Percentiles rank a stretch among this genome's conserved stretches.
Evolutionary conservation across 2,329 filamentous ascomycete genomes (phyloP).

Genomic region (Arthrobotrys sinensis): DNA sequence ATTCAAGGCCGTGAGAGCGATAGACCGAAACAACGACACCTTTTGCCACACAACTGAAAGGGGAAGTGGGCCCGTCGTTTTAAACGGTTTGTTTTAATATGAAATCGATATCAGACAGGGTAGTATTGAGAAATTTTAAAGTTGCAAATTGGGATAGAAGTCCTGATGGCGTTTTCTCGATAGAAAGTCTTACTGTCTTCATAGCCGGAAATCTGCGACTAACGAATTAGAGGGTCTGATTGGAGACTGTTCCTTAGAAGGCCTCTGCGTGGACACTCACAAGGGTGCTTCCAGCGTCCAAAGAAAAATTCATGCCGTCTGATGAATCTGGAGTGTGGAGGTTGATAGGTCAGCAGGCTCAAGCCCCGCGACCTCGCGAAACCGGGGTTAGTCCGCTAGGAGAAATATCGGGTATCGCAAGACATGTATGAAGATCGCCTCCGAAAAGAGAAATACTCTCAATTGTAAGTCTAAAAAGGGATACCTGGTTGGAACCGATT

Average conservation of each 20-base stretch:
- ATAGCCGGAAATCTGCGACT: conserved; percentile 30
- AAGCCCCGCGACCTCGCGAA: conserved; percentile 37
- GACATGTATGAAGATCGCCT: conserved; percentile 31
- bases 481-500: conserved; percentile 23
- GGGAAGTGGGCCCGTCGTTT: conserved; percentile 27
- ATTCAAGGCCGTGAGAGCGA: conserved; percentile 5
- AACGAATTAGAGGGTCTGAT: conserved; percentile 32
- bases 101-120: conserved; percentile 27
- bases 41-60: conserved; percentile 44
- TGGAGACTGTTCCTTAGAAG: background rate
- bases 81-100: conserved; percentile 11
- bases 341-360: conserved; percentile 46
- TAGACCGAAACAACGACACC: background rate
- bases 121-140: conserved; percentile 20
- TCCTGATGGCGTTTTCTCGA: conserved; percentile 1
- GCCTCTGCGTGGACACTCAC: conserved; percentile 18
- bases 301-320: background rate
- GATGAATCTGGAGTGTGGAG: conserved; percentile 8
- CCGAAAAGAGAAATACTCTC: background rate
- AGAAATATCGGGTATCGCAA: conserved; percentile 44
- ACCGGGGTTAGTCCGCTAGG: conserved; percentile 38
- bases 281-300: conserved; percentile 18
- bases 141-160: background rate
- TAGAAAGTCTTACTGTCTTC: background rate
- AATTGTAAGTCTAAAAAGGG: conserved; percentile 22